Base-by-base conservation (phyloP, 2,329 filamentous ascomycete genomes). In the Diaporthe sp. region DNA sequence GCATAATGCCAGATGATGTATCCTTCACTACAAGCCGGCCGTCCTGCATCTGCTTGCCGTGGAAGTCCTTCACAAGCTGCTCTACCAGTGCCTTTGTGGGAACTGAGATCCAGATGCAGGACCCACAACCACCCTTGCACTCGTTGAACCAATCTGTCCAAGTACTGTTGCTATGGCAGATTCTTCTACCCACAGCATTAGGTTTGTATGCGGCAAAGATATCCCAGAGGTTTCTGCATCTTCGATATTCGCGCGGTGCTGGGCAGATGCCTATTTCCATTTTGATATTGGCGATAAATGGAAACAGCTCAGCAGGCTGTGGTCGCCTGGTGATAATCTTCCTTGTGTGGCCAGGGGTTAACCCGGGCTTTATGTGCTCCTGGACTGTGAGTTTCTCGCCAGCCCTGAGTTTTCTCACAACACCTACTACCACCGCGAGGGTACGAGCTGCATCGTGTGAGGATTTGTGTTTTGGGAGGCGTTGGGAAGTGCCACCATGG, bases 371-470 rank as follows among this genome's bases (percentile, higher is more conserved):
- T 2, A 4, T 42, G 17, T n/a, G 35, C 35, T 59, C 56, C n/a
- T 42, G 56, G 12, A 59, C 39, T 12, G 22, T 59, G 12, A 59
- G 56, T 27, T 17, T 39, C 56, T 59, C 56, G 7, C 56, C 56
- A 9, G 35, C 56, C 35, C 56, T 25, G 35, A 59, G 35, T 27
- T 42, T 59, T 9, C 35, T 39, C 2, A 39, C 35, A 2, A 59
- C 8, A 13, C n/a, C 35, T n/a, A n/a, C 56, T 13, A 39, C 35
- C 10, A 59, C 56, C 35, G 13, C 56, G 5, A 59, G 56, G 12
- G 56, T 59, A 39, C 56, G 56, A 13, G 56, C 56, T 27, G 56
- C 56, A 27, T 59, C 56, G 19, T 59, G 56, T 42, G 56, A 59
- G 19, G 56, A 59, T 59, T 59, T 59, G 56, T 59, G 35, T 59